phyloP scores from a whole-genome alignment of 768 basidiomycete genomes.

The Clitopilus passeckerianus region DNA sequence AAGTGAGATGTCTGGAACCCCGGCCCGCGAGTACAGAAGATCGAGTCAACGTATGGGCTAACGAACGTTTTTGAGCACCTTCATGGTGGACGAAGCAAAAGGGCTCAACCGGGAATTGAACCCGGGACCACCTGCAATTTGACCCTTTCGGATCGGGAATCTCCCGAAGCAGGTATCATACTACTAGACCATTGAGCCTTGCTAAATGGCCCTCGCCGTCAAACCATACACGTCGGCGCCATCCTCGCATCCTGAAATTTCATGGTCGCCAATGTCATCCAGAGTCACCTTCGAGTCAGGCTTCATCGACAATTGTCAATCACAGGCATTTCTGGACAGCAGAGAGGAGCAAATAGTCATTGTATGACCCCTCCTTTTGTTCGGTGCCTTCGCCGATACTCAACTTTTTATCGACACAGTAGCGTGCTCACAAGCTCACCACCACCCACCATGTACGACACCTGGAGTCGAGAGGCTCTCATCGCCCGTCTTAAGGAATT shows the following conservation, averaged over 20 bases:
- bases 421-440: conserved; percentile 1
- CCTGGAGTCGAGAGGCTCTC: conserved; percentile 56
- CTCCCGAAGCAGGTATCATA: conserved; percentile 17
- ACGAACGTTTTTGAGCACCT: background rate
- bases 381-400: background rate
- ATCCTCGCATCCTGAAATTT: background rate
- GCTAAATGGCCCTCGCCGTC: background rate
- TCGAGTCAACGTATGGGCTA: background rate
- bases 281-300: background rate
- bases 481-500: conserved; percentile 58
- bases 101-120: conserved; percentile 18
- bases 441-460: conserved; percentile 30
- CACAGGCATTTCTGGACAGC: background rate
- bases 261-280: background rate
- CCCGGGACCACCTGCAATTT: conserved; percentile 15
- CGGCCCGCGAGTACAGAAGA: too few species aligned
- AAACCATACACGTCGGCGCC: background rate
- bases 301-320: background rate
- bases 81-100: background rate
- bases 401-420: background rate
- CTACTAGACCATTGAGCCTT: conserved; percentile 14
- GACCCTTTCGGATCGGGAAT: conserved; percentile 7
- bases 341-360: background rate
- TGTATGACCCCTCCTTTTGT: background rate
- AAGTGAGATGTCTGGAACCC: background rate